A percentile compares a stretch with the other conserved stretches of the same genome.
Conservation (phyloP, 2,329 filamentous ascomycete genomes). For the Botrytis byssoidea region DNA sequence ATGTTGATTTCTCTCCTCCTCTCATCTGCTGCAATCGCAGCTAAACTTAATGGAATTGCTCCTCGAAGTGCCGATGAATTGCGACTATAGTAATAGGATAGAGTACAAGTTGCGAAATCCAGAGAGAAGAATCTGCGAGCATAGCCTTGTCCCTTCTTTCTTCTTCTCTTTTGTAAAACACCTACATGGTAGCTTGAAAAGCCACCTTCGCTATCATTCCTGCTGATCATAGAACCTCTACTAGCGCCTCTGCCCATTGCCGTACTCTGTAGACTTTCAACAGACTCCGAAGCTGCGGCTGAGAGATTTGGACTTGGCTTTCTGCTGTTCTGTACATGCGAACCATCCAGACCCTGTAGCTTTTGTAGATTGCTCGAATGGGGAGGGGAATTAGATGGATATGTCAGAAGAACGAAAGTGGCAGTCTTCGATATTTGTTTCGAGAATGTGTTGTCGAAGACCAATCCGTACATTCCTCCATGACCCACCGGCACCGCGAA, state of each 20-base stretch:
- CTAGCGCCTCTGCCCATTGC: conserved; percentile 33
- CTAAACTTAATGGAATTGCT: conserved; percentile 86
- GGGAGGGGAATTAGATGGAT: conserved; percentile 77
- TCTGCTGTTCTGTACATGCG: conserved; percentile 49
- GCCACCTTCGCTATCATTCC: conserved; percentile 49
- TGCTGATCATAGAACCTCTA: conserved; percentile 52
- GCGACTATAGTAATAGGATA: conserved; percentile 95
- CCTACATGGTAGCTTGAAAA: conserved; percentile 72
- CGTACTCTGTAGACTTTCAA: conserved; percentile 58
- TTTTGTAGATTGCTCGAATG: conserved; percentile 70
- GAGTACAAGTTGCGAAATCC: conserved; percentile 88
- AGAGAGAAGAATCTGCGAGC: conserved; percentile 93
- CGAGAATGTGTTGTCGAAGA: conserved; percentile 98
- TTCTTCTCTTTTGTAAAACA: conserved; percentile 80
- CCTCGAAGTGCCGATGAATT: conserved; percentile 90
- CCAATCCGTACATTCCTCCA: conserved; percentile 90
- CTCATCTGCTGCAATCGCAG: conserved; percentile 87
- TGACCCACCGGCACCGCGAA: conserved; percentile 73
- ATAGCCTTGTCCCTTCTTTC: conserved; percentile 92
- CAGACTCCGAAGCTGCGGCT: conserved; percentile 51
- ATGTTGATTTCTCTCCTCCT: conserved; percentile 89
- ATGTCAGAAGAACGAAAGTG: conserved; percentile 91
- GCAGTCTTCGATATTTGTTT: conserved; percentile 93
- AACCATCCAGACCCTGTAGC: conserved; percentile 42
- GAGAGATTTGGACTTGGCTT: conserved; percentile 48